These are phyloP conservation scores for Starmerella apis DNA, from an alignment of 805 yeast species.

Conservation along the genomic window DNA sequence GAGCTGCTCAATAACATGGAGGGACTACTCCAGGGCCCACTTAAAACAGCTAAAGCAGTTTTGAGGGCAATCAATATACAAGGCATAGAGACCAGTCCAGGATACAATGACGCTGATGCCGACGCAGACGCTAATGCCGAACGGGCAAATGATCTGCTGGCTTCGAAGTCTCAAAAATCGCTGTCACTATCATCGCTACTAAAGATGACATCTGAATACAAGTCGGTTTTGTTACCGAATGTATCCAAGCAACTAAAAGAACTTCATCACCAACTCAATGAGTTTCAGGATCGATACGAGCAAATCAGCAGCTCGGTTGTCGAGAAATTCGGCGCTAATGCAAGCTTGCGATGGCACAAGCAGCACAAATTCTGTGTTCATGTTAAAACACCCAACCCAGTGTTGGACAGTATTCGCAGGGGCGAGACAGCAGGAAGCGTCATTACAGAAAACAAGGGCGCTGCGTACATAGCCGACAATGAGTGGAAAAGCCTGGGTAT, in stretches of 20 bases:
- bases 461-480: slow-evolving; percentile 37
- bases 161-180: background rate
- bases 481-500: slow-evolving; percentile 48
- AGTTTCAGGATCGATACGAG: slow-evolving; percentile 25
- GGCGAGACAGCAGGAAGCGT: slow-evolving; percentile 24
- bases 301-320: slow-evolving; percentile 21
- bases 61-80: slow-evolving; percentile 35
- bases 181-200: background rate
- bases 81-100: background rate
- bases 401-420: background rate
- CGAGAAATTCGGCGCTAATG: slow-evolving; percentile 16
- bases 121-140: background rate
- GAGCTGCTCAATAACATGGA: background rate
- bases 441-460: slow-evolving; percentile 36
- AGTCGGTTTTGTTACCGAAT: slow-evolving; percentile 21
- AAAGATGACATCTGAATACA: slow-evolving; percentile 6
- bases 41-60: slow-evolving; percentile 37
- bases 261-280: slow-evolving; percentile 27
- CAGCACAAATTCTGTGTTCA: slow-evolving; percentile 41
- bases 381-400: slow-evolving; percentile 27
- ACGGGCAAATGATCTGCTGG: background rate
- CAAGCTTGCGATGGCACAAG: slow-evolving; percentile 36
- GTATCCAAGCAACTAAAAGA: slow-evolving; percentile 19
- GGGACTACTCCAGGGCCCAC: slow-evolving; percentile 22
- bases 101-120: background rate